Evolutionary conservation across 352 stramenopile genomes (phyloP), one percentile per base, ranked within the genome.

Genomic region (Blastocystis sp.): DNA sequence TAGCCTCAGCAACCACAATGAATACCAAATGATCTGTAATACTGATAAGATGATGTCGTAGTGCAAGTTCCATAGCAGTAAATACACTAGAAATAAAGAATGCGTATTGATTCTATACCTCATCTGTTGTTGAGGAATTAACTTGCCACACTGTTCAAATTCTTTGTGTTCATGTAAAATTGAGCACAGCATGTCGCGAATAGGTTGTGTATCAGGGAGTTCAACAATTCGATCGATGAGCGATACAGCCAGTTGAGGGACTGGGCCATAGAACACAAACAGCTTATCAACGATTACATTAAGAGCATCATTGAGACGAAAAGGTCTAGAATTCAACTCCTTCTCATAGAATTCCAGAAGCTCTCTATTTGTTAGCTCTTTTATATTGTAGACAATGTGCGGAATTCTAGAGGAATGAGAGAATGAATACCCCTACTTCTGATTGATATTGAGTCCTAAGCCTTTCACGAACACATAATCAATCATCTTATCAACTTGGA

Each of bases 81-180:
- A 68, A 66, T 22, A 84, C 54, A 42, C 73, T 84, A 68, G 30
- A 42, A 3, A 19, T 42, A 13, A 37, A 5, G 35, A 48, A 78
- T 9, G 1, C 15, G 27, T 11, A 22, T 13, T 1, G 13, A 15
- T 37, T 4, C 0, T 3, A 6, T 5, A 84, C 73, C 73, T 84
- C 73, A 84, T 84, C n/a, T 84, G 73, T 17, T 66, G 57, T 1
- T 84, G 73, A 22, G 73, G 48, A 13, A 37, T n/a, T 27, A 84
- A 24, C 30, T 68, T 64, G 7, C n/a, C 54, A 22, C 30, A 53
- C 35, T 66, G 33, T 37, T 69, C 51, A 44, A 84, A 84, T 42
- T 84, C 73, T 19, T 24, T 22, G 35, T 48, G 51, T 35, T 22
- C 22, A 37, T 68, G 30, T 7, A 84, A 24, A 37, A 53, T 30